Base-by-base conservation (phyloP, 2,329 filamentous ascomycete species). In the Westerdykella ornata region DNA sequence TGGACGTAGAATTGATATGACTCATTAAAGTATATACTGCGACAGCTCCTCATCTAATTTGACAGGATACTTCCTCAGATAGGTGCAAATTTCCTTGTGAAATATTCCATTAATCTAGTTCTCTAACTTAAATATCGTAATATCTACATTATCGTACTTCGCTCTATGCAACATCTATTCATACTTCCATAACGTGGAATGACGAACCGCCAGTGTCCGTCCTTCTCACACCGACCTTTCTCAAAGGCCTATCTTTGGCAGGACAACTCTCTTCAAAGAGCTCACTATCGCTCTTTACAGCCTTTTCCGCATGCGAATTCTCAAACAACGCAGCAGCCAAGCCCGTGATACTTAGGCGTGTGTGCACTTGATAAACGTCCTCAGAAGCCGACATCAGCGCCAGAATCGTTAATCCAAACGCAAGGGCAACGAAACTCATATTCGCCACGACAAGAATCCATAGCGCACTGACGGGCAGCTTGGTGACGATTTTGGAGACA, bases 361-460 rank as follows among this genome's bases (percentile, higher is more conserved):
- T 34, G 14, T 49, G 46, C 5, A 46, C 42, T 17, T 51, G 48
- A 36, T 46, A 37, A 8, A 53, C 48, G 29, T 34, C 43, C n/a
- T 33, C 28, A 5, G 35, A 29, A 7, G 43, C 22, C 12, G 17
- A 16, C 13, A 28, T 29, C 12, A 53, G 15, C 5, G 50, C 50
- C 34, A 35, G 35, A n/a, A 42, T 12, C 1, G 46, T 42, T 11
- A 53, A 22, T 2, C 12, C 26, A 4, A 51, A 5, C 1, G 42
- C 50, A 6, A 53, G 17, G 4, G 43, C 8, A 5, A 43, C 38
- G 28, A 42, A 51, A 1, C 34, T 14, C 7, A 46, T 4, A 28
- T 53, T 53, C 26, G 48, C 41, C 14, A 42, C 20, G 9, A 53
- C 48, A 3, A 53, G 43, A 11, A 45, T 30, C 50, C 48, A 53